These are phyloP conservation scores for Lichtheimia ornata DNA, from an alignment of 371 early-diverging fungal genomes.

Conservation along the genomic window DNA sequence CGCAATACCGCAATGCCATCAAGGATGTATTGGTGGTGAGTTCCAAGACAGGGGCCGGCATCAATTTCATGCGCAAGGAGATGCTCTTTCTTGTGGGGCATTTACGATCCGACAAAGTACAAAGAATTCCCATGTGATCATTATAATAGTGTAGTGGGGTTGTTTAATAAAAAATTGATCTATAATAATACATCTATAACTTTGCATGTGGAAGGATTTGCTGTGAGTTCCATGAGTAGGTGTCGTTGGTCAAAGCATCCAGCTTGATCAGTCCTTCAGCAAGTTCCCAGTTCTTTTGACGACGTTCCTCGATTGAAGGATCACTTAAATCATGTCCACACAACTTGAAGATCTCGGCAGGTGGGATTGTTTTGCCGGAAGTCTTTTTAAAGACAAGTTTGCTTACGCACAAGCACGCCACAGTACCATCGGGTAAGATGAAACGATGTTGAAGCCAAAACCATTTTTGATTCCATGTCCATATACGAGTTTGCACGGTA, in stretches of 20 bases:
- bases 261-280: slow-evolving; percentile 23
- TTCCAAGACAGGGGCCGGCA: slow-evolving; percentile 56
- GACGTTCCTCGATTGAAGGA: slow-evolving; percentile 24
- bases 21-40: slow-evolving; percentile 57
- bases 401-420: slow-evolving; percentile 33
- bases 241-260: slow-evolving; percentile 22
- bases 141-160: no score
- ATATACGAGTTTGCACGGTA: slow-evolving; percentile 51
- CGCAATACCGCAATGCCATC: slow-evolving; percentile 47
- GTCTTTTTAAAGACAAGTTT: slow-evolving; percentile 44
- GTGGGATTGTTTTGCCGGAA: slow-evolving; percentile 40
- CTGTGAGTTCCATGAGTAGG: slow-evolving; percentile 10
- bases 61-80: slow-evolving; percentile 62
- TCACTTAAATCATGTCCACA: slow-evolving; percentile 34
- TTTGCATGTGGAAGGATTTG: slow-evolving; percentile 11
- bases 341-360: slow-evolving; percentile 28
- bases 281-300: slow-evolving; percentile 22
- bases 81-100: slow-evolving; percentile 51
- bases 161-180: background rate
- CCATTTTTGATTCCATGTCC: slow-evolving; percentile 64
- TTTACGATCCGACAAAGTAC: slow-evolving; percentile 9
- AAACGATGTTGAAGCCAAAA: slow-evolving; percentile 41
- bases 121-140: background rate
- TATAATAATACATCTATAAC: slow-evolving; percentile 3
- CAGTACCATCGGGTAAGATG: slow-evolving; percentile 12